A percentile compares a stretch with the other conserved stretches of the same genome.
phyloP scores from a whole-genome alignment of 2,329 filamentous ascomycete genomes.

The Xylariaceae sp. region DNA sequence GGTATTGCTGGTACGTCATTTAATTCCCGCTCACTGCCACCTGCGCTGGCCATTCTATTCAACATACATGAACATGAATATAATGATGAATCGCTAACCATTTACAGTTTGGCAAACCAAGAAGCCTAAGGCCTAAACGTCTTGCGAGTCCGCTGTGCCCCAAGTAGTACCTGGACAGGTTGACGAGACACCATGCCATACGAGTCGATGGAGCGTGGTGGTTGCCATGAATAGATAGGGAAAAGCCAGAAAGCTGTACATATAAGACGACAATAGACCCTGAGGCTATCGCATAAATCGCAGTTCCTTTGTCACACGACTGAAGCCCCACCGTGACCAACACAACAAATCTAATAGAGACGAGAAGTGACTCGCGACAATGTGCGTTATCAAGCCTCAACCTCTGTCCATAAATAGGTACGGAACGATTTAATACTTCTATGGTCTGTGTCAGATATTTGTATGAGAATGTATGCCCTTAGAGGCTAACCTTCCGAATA shows the following conservation, averaged over 20 bases:
- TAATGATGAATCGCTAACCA: conserved; percentile 4
- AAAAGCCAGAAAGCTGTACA: conserved; percentile 17
- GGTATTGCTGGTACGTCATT: conserved; percentile 59
- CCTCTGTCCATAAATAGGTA: too few relatives aligned
- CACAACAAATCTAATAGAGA: too few relatives aligned
- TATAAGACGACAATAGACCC: conserved; percentile 23
- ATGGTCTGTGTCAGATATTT: too few relatives aligned
- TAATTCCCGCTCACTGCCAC: conserved; percentile 15
- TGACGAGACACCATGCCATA: background rate
- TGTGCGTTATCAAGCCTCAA: too few relatives aligned
- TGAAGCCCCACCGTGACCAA: too few relatives aligned
- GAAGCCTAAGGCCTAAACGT: conserved; percentile 39
- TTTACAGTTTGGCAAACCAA: conserved; percentile 46
- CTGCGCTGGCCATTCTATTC: background rate
- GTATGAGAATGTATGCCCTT: too few relatives aligned
- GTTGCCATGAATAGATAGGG: background rate
- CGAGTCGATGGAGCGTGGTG: background rate
- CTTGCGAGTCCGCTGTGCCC: conserved; percentile 2
- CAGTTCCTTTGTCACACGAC: conserved; percentile 12
- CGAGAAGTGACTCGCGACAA: too few relatives aligned
- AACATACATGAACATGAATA: background rate
- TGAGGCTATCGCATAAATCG: conserved; percentile 5
- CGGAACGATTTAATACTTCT: too few relatives aligned
- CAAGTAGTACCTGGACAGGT: background rate
- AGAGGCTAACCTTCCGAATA: too few relatives aligned